Percentiles rank a stretch among this genome's conserved stretches.
Conservation (phyloP, 1,139 yeast genomes). For the Magnusiomyces tetraspermus region DNA sequence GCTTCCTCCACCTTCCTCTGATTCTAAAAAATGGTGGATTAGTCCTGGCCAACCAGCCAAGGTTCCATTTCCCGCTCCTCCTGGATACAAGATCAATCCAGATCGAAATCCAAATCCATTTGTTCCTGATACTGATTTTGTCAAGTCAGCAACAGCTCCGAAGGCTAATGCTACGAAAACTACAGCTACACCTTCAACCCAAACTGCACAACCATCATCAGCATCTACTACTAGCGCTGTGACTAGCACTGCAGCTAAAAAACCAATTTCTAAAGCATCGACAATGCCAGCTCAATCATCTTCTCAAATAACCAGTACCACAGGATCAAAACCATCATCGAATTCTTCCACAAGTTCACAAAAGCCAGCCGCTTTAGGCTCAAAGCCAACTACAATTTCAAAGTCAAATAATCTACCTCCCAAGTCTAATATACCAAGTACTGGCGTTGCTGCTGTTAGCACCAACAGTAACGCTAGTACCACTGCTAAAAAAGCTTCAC, state of each 20-base stretch:
- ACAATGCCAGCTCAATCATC: background rate
- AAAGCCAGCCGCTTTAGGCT: background rate
- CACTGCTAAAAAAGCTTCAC: too few relatives aligned
- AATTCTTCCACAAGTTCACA: background rate
- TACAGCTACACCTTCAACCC: background rate
- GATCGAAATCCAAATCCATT: slow-evolving; percentile 62
- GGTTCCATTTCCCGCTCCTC: slow-evolving; percentile 37
- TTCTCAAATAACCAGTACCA: too few relatives aligned
- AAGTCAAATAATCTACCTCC: background rate
- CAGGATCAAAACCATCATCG: too few relatives aligned
- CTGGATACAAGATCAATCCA: slow-evolving; percentile 54
- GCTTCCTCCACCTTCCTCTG: slow-evolving; percentile 86
- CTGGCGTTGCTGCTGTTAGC: too few relatives aligned
- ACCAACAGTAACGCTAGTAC: too few relatives aligned
- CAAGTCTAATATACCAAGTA: background rate
- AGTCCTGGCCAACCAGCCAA: slow-evolving; percentile 68
- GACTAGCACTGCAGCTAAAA: too few relatives aligned
- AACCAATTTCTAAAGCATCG: slow-evolving; percentile 14
- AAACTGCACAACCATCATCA: background rate
- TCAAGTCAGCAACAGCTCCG: slow-evolving; percentile 18
- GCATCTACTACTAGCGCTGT: background rate
- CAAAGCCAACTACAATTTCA: background rate
- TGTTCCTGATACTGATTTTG: slow-evolving; percentile 23
- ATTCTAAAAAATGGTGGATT: slow-evolving; percentile 83
- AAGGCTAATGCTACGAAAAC: too few relatives aligned